phyloP scores from a whole-genome alignment of 352 stramenopile genomes.

The Pythium periplocum region DNA sequence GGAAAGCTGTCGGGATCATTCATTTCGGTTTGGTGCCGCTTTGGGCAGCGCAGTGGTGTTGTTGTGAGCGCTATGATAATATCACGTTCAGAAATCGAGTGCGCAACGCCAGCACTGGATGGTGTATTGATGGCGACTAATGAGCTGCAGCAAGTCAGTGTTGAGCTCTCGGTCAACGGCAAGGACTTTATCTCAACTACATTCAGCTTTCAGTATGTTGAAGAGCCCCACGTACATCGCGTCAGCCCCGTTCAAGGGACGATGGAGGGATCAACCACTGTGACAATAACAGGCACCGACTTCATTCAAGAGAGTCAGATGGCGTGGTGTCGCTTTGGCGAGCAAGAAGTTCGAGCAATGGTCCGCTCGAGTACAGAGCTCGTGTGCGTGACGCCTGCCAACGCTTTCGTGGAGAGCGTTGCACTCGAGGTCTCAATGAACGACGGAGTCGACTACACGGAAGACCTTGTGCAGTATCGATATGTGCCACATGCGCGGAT shows the following conservation, averaged over 20 bases:
- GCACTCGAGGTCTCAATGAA: constrained; percentile 80
- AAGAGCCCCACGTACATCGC: constrained; percentile 29
- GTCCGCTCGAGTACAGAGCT: constrained; percentile 33
- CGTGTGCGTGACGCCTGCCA: constrained; percentile 35
- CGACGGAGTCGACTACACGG: constrained; percentile 84
- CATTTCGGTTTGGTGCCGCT: constrained; percentile 53
- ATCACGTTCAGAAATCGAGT: constrained; percentile 25
- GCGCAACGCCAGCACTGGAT: constrained; percentile 30
- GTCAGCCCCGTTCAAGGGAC: constrained; percentile 43
- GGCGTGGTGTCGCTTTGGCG: constrained; percentile 36
- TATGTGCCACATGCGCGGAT: constrained; percentile 53
- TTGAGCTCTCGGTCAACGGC: constrained; percentile 58
- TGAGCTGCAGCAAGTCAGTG: constrained; percentile 1
- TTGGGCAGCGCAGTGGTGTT: constrained; percentile 30
- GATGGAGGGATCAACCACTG: constrained; percentile 42
- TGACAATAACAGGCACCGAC: constrained; percentile 40
- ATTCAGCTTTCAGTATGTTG: constrained; percentile 47
- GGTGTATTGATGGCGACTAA: constrained; percentile 5
- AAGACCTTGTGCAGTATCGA: constrained; percentile 50
- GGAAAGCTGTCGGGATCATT: constrained; percentile 43
- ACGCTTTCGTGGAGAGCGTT: constrained; percentile 26
- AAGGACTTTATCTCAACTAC: constrained; percentile 53
- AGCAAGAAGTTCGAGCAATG: constrained; percentile 24
- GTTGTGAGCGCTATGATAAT: constrained; percentile 23
- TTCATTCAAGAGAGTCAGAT: constrained; percentile 20